These are phyloP conservation scores for Penicillium sp. DNA, from an alignment of 2,329 filamentous ascomycete species.

Conservation along the genomic window DNA sequence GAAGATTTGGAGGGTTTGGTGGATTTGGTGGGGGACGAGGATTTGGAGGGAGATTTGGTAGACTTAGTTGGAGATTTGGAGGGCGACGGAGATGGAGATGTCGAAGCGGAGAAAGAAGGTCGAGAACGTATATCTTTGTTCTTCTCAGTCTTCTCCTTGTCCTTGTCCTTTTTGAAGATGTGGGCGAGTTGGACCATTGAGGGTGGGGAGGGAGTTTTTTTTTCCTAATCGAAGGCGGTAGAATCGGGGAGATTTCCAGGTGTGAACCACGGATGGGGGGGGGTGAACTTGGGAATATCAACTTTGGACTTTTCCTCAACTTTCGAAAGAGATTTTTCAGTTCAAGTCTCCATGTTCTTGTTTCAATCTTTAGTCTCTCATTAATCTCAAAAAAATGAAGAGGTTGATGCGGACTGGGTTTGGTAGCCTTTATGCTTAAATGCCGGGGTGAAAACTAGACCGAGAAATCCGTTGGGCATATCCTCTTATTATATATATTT, in stretches of 20 bases:
- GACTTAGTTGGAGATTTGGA: slow-evolving; percentile 17
- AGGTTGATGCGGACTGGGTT: background rate
- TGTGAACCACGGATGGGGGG: slow-evolving; percentile 16
- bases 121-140: slow-evolving; percentile 28
- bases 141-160: slow-evolving; percentile 21
- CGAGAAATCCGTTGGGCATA: slow-evolving; percentile 8
- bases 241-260: slow-evolving; percentile 26
- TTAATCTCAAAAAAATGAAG: background rate
- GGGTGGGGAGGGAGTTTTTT: slow-evolving; percentile 14
- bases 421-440: background rate
- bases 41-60: slow-evolving; percentile 14
- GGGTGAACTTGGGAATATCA: background rate
- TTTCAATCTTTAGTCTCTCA: background rate
- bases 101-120: slow-evolving; percentile 36
- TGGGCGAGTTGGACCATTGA: slow-evolving; percentile 30
- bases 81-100: slow-evolving; percentile 15
- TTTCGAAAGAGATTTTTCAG: background rate
- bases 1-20: slow-evolving; percentile 20
- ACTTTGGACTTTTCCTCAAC: background rate
- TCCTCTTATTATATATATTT: slow-evolving; percentile 15
- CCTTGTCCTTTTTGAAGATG: slow-evolving; percentile 28
- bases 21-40: slow-evolving; percentile 12
- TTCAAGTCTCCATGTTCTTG: background rate
- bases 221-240: slow-evolving; percentile 40
- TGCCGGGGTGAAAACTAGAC: slow-evolving; percentile 1